Evolutionary conservation across 306 rosid genomes (phyloP).

Genomic region (Urtica urens): DNA sequence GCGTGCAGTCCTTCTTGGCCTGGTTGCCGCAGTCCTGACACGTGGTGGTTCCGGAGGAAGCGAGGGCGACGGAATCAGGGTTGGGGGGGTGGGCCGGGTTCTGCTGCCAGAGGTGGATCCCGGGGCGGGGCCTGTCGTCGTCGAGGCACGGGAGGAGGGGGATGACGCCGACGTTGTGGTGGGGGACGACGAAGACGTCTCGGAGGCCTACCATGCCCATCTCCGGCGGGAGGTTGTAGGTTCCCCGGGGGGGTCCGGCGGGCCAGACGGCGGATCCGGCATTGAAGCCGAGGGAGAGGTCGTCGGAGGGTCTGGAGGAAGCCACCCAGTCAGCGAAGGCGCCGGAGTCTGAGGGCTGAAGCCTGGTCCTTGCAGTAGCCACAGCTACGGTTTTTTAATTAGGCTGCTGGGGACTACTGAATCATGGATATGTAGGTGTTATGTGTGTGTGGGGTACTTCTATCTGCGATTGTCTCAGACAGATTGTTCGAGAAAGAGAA

Average conservation of each 20-base stretch:
- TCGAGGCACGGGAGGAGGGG: slow-evolving; percentile 19
- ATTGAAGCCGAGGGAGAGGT: slow-evolving; percentile 88
- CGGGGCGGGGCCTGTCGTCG: slow-evolving; percentile 38
- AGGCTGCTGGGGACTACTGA: slow-evolving; percentile 4
- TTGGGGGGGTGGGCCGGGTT: slow-evolving; percentile 52
- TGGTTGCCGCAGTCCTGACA: slow-evolving; percentile 97
- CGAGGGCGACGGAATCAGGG: slow-evolving; percentile 23
- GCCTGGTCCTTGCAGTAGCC: slow-evolving; percentile 90
- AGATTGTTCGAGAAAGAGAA: slow-evolving; percentile 19
- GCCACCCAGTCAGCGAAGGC: slow-evolving; percentile 92
- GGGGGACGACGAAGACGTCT: slow-evolving; percentile 66
- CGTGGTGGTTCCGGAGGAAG: slow-evolving; percentile 27
- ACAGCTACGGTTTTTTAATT: slow-evolving; percentile 42
- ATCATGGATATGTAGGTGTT: slow-evolving; percentile 33
- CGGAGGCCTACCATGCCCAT: slow-evolving; percentile 73
- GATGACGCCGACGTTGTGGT: slow-evolving; percentile 23
- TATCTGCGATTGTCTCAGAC: slow-evolving; percentile 38
- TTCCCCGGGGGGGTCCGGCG: slow-evolving; percentile 22
- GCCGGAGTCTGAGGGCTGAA: slow-evolving; percentile 75
- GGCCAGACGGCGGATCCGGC: slow-evolving; percentile 37
- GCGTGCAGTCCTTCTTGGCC: slow-evolving; percentile 81
- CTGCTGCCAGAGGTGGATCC: slow-evolving; percentile 27
- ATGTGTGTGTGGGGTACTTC: slow-evolving; percentile 36
- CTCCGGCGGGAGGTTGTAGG: slow-evolving; percentile 44
- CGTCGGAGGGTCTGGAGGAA: slow-evolving; percentile 41